These are phyloP conservation scores for Zalaria sp. DNA, from an alignment of 2,329 filamentous ascomycete genomes.

Conservation along the genomic window DNA sequence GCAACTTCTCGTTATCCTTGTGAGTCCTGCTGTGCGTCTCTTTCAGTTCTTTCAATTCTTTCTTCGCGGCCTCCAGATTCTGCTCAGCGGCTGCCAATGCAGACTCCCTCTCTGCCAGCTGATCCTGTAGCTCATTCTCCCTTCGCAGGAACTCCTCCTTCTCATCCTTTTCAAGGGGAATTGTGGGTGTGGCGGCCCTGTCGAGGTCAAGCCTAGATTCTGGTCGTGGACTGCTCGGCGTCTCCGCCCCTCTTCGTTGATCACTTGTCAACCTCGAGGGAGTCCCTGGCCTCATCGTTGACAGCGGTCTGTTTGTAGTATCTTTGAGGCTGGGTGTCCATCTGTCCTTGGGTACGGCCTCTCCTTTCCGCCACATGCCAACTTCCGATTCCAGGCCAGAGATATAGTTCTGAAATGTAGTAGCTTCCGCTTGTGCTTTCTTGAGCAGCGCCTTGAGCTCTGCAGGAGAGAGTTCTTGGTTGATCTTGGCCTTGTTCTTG, in stretches of 20 bases:
- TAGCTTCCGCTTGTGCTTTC: constrained; percentile 81
- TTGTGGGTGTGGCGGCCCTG: constrained; percentile 70
- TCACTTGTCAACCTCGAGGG: constrained; percentile 35
- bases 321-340: constrained; percentile 59
- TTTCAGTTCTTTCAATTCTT: constrained; percentile 73
- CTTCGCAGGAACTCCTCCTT: constrained; percentile 87
- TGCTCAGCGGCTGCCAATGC: constrained; percentile 68
- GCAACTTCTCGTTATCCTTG: constrained; percentile 82
- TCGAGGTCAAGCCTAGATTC: constrained; percentile 57
- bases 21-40: constrained; percentile 71
- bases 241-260: constrained; percentile 31
- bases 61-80: constrained; percentile 65
- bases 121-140: constrained; percentile 95
- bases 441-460: constrained; percentile 89
- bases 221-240: constrained; percentile 38
- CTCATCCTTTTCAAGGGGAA: constrained; percentile 89
- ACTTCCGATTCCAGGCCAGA: constrained; percentile 73
- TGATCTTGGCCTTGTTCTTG: constrained; percentile 99
- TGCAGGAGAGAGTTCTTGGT: constrained; percentile 87
- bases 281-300: constrained; percentile 41
- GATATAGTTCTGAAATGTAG: constrained; percentile 79
- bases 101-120: constrained; percentile 84
- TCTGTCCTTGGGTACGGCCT: constrained; percentile 73
- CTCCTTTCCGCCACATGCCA: constrained; percentile 73
- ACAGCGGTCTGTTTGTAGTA: constrained; percentile 31